Evolutionary conservation across 768 basidiomycete genomes (phyloP), one percentile per base, ranked within the genome.

Genomic region (Tulasnella sp.): DNA sequence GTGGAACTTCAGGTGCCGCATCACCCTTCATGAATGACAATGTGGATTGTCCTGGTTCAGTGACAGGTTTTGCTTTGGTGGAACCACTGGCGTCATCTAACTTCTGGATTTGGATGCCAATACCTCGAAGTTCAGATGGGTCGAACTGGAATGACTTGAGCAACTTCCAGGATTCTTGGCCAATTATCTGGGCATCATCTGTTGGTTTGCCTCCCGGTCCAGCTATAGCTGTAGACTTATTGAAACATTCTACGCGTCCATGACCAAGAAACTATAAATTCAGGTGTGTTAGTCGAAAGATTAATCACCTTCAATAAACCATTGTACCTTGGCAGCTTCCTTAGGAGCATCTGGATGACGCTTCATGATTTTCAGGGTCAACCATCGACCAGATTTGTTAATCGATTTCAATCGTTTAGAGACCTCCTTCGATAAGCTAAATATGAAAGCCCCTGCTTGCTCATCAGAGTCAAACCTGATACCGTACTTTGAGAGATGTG

Each of bases 21-120:
- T 53, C 52, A 8, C 56, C 31, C 31, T 58, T 61, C 47, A 69
- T 69, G 63, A 92, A 92, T 0, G 73, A 68, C 25, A 90, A 64
- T 10, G 69, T 68, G 2, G 67, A 72, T 61, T 90, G 89, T 1
- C 78, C 81, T 8, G 62, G 59, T 12, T 57, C 48, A 8, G 44
- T 28, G 20, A 59, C 20, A n/a, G n/a, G 9, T 29, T 40, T 39
- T 15, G 35, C 29, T 12, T 45, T 15, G 9, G 61, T 60, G 3
- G 59, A 49, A 2, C 62, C 67, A 1, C 66, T 64, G 13, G 62
- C 58, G 5, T 72, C 68, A 64, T 95, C 89, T 4, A 98, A 72
- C 62, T 91, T 96, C 60, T 83, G 80, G 10, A 96, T 76, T 59
- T 92, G 89, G 6, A 98, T 81, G 0, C 87, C 90, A 50, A 98